Evolutionary conservation across 2,329 filamentous ascomycete species (phyloP).

Genomic region (Arthroderma sp.): DNA sequence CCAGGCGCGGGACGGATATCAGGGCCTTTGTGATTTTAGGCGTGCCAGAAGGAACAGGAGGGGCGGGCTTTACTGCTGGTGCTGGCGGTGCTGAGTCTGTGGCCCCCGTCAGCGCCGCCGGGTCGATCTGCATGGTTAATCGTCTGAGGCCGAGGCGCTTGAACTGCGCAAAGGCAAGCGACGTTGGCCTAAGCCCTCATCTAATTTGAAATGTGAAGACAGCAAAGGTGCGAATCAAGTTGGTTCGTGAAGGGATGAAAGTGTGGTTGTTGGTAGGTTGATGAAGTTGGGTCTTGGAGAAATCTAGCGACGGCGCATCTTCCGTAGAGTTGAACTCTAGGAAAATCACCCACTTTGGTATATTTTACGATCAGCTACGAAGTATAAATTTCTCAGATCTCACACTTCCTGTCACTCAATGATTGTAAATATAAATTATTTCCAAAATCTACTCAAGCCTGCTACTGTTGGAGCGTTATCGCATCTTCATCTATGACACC

Average conservation of each 20-base stretch:
- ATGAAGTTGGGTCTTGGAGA: too few species aligned
- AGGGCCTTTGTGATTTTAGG: constrained; percentile 38
- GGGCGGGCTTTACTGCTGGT: constrained; percentile 15
- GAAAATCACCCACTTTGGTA: too few species aligned
- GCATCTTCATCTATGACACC: constrained; percentile 50
- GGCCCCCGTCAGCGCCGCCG: constrained; percentile 30
- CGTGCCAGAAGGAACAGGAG: constrained; percentile 15
- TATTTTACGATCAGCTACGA: too few species aligned
- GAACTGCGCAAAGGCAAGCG: constrained; percentile 28
- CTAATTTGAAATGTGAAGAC: constrained; percentile 14
- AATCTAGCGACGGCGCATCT: too few species aligned
- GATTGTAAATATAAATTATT: too few species aligned
- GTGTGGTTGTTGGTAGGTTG: too few species aligned
- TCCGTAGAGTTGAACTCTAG: too few species aligned
- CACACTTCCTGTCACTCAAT: too few species aligned
- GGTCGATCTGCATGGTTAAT: constrained; percentile 33
- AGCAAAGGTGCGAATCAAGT: too few species aligned
- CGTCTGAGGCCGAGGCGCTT: constrained; percentile 21
- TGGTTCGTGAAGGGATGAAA: too few species aligned
- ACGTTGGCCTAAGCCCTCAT: constrained; percentile 28
- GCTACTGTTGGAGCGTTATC: constrained; percentile 36
- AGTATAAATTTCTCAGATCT: too few species aligned
- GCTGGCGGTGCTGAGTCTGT: constrained; percentile 20
- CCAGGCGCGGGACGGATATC: constrained; percentile 46
- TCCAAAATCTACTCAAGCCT: too few species aligned